Percentiles rank a stretch among this genome's conserved stretches.
Evolutionary conservation across 202 grass and related monocot genomes (phyloP).

Genomic region (Digitaria exilis): DNA sequence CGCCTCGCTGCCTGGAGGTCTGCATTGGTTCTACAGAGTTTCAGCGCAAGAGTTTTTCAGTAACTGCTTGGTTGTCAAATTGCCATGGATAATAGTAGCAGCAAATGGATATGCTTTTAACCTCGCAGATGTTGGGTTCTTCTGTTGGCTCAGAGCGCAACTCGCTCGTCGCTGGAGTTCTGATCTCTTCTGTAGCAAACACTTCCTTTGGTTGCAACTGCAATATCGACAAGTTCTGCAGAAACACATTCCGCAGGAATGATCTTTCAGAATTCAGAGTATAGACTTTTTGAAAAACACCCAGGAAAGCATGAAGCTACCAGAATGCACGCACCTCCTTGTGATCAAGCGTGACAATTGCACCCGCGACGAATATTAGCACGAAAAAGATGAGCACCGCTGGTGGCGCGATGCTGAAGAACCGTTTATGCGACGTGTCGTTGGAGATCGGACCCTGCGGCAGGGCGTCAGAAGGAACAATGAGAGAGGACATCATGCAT

Average conservation of each 20-base stretch:
- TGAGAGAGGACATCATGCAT: conserved; percentile 34
- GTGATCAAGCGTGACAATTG: conserved; percentile 48
- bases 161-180: conserved; percentile 13
- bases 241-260: background rate
- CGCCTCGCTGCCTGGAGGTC: conserved; percentile 57
- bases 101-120: conserved; percentile 1
- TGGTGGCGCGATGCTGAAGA: conserved; percentile 37
- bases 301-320: background rate
- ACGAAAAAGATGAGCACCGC: conserved; percentile 53
- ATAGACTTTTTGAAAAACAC: background rate
- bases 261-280: background rate
- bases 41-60: conserved; percentile 23
- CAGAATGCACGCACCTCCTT: conserved; percentile 58
- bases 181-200: background rate
- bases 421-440: conserved; percentile 51
- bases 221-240: conserved; percentile 53
- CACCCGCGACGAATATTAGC: conserved; percentile 46
- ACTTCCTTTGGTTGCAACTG: conserved; percentile 22
- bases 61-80: background rate
- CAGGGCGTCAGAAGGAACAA: conserved; percentile 29
- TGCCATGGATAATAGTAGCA: background rate
- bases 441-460: conserved; percentile 48
- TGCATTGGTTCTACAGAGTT: conserved; percentile 50
- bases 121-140: conserved; percentile 60
- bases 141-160: background rate